These are phyloP conservation scores for Colletotrichum sp. DNA, from an alignment of 2,329 filamentous ascomycete genomes.

Conservation along the genomic window DNA sequence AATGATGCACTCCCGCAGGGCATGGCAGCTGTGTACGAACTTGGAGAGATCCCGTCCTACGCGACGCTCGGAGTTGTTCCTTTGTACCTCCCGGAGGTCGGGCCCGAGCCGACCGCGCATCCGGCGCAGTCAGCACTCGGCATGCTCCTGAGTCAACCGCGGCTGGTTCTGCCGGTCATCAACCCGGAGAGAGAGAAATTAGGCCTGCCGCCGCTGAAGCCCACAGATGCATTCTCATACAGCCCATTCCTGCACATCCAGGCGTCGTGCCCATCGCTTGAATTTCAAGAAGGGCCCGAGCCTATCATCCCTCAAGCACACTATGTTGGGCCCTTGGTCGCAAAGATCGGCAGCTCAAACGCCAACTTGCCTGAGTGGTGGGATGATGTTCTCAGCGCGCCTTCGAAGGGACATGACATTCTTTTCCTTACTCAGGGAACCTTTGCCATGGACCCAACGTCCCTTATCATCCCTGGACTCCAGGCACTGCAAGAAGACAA, in stretches of 20 bases:
- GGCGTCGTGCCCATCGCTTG: conserved; percentile 36
- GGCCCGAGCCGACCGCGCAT: conserved; percentile 27
- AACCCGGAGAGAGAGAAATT: conserved; percentile 34
- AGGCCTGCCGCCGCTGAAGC: conserved; percentile 31
- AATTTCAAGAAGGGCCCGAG: conserved; percentile 33
- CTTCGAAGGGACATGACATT: conserved; percentile 30
- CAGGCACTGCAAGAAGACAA: conserved; percentile 32
- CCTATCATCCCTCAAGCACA: conserved; percentile 22
- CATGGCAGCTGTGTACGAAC: conserved; percentile 37
- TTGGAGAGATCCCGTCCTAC: conserved; percentile 37
- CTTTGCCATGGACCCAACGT: conserved; percentile 38
- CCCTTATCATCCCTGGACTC: conserved; percentile 42
- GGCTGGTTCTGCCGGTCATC: conserved; percentile 31
- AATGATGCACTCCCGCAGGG: conserved; percentile 43
- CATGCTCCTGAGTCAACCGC: conserved; percentile 31
- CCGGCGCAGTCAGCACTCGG: conserved; percentile 28
- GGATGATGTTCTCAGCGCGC: conserved; percentile 31
- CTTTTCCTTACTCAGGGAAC: conserved; percentile 39
- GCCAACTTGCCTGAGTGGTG: conserved; percentile 35
- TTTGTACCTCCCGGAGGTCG: conserved; percentile 38
- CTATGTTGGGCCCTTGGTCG: conserved; percentile 41
- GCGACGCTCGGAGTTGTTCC: conserved; percentile 45
- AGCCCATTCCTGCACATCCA: conserved; percentile 43
- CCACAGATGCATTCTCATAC: conserved; percentile 36
- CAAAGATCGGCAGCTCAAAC: conserved; percentile 11